Conservation (phyloP, 768 basidiomycete genomes). For the Psilocybe tampanensis region DNA sequence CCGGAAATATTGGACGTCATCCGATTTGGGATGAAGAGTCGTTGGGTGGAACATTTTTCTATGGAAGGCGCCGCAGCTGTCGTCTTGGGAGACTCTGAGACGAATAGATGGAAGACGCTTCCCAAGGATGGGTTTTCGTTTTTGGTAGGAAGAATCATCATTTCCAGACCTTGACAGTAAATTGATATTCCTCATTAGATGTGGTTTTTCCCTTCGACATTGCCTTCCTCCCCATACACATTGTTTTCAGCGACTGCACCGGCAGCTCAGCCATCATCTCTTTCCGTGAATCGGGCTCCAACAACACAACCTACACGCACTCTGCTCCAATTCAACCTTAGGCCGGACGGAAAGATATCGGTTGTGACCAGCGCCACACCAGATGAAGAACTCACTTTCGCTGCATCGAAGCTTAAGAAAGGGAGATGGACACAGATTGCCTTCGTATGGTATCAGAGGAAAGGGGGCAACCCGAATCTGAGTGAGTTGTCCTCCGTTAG, state of each 20-base stretch:
- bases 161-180: neutral
- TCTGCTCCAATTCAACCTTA: neutral
- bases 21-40: slow-evolving; percentile 68
- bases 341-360: slow-evolving; percentile 17
- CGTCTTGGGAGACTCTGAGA: slow-evolving; percentile 46
- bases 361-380: slow-evolving; percentile 38
- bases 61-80: slow-evolving; percentile 60
- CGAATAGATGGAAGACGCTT: slow-evolving; percentile 42
- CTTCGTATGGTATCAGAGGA: slow-evolving; percentile 66
- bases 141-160: slow-evolving; percentile 48
- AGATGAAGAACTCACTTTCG: slow-evolving; percentile 28
- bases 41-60: slow-evolving; percentile 81
- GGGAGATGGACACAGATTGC: slow-evolving; percentile 74
- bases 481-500: too few species aligned
- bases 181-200: slow-evolving; percentile 31
- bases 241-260: slow-evolving; percentile 33
- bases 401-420: slow-evolving; percentile 48
- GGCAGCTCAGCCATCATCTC: slow-evolving; percentile 9
- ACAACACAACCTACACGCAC: neutral
- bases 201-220: slow-evolving; percentile 50
- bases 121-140: slow-evolving; percentile 71
- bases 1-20: slow-evolving; percentile 70
- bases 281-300: neutral
- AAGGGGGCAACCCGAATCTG: slow-evolving; percentile 55
- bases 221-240: slow-evolving; percentile 36